Conservation (phyloP, 164 flowering plant species). For the Stephania cephalantha region DNA sequence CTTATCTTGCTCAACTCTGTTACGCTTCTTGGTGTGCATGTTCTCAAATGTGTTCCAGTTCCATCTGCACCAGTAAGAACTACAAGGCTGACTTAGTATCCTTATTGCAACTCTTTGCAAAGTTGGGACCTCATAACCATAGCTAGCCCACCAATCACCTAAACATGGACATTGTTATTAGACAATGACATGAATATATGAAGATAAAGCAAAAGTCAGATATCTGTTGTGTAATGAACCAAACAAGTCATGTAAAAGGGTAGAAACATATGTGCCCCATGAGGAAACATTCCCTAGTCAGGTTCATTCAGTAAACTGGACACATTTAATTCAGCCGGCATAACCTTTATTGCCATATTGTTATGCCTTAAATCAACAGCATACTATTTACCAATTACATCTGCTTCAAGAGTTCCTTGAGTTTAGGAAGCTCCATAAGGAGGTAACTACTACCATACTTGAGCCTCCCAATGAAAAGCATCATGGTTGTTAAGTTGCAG, state of each 20-base stretch:
- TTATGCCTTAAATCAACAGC: not conserved
- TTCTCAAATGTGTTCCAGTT: slow-evolving; percentile 58
- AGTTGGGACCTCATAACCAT: slow-evolving; percentile 66
- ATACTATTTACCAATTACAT: not conserved
- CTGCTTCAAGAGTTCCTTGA: not conserved
- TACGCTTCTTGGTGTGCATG: slow-evolving; percentile 42
- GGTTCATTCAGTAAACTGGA: not conserved
- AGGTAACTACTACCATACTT: not conserved
- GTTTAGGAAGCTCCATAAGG: not conserved
- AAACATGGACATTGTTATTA: slow-evolving; percentile 2
- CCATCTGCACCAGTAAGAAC: slow-evolving; percentile 70
- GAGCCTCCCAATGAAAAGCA: no score
- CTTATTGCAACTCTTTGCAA: slow-evolving; percentile 53
- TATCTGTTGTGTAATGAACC: not conserved
- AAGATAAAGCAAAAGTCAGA: not conserved
- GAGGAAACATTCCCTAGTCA: not conserved
- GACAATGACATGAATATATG: not conserved
- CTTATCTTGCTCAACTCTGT: slow-evolving; percentile 46
- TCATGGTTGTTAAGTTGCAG: no score
- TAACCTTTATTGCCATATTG: not conserved
- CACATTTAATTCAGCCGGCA: not conserved
- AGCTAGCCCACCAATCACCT: slow-evolving; percentile 88
- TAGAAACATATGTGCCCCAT: not conserved
- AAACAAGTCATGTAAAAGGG: not conserved
- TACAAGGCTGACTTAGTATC: slow-evolving; percentile 69